A percentile compares a stretch with the other conserved stretches of the same genome.
These are phyloP conservation scores for Coffea canephora DNA, from an alignment of 257 asterid genomes.

Conservation along the genomic window DNA sequence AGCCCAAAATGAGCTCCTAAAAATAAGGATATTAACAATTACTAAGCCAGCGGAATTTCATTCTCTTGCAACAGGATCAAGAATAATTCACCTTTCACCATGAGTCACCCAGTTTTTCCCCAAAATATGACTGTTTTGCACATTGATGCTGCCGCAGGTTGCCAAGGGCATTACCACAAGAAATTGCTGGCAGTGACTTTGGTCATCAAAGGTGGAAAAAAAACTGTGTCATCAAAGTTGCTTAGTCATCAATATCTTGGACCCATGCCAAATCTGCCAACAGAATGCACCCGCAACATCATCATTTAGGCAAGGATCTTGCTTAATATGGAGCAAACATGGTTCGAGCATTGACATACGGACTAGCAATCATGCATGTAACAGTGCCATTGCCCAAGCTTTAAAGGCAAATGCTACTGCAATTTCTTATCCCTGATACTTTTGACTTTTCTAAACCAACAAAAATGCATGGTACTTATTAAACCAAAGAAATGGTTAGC, in stretches of 20 bases:
- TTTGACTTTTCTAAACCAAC: neutral
- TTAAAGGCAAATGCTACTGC: neutral
- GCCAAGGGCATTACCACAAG: neutral
- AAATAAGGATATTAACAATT: neutral
- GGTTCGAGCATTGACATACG: neutral
- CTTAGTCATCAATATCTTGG: conserved; percentile 37
- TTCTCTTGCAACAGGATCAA: neutral
- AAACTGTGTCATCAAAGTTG: neutral
- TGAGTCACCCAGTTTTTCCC: neutral
- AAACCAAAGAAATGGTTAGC: neutral
- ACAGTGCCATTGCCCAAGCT: neutral
- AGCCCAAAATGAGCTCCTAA: conserved; percentile 6
- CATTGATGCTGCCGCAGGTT: neutral
- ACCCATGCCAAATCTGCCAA: conserved; percentile 45
- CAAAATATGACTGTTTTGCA: neutral
- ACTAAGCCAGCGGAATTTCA: neutral
- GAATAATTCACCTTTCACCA: neutral
- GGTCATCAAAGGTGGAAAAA: conserved; percentile 1
- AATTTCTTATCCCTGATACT: no score
- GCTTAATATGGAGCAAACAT: conserved; percentile 1
- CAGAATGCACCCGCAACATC: conserved; percentile 8
- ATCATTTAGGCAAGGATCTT: neutral
- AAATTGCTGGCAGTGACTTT: neutral
- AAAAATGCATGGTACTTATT: neutral
- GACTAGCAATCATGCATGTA: neutral